Conservation (phyloP, 768 basidiomycete genomes). For the Zangia roseola region DNA sequence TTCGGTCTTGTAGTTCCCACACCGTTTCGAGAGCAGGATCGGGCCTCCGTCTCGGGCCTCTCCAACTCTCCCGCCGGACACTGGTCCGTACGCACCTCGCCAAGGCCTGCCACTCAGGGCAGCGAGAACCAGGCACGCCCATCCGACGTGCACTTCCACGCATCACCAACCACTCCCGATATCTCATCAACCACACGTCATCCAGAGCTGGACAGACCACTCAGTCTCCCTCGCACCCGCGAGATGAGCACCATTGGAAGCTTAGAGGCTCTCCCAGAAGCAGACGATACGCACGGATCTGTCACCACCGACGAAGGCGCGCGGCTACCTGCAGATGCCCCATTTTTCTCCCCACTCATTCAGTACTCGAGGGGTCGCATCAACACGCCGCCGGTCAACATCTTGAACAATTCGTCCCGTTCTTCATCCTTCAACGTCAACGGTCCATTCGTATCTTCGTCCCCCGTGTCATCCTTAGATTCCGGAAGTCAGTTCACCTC, state of each 20-base stretch:
- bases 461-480: conserved; percentile 76
- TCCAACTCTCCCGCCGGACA: conserved; percentile 64
- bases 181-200: conserved; percentile 49
- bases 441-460: conserved; percentile 57
- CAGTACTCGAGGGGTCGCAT: conserved; percentile 39
- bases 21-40: conserved; percentile 40
- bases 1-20: conserved; percentile 47
- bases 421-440: conserved; percentile 44
- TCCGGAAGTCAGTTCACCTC: conserved; percentile 65
- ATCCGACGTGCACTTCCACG: conserved; percentile 32
- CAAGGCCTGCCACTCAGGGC: conserved; percentile 51
- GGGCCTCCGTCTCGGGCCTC: conserved; percentile 52
- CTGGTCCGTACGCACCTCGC: conserved; percentile 68
- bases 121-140: conserved; percentile 24
- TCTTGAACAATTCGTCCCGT: conserved; percentile 32
- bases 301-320: conserved; percentile 26
- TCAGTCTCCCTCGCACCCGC: conserved; percentile 40
- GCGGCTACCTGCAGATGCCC: conserved; percentile 26
- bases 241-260: conserved; percentile 52
- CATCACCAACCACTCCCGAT: conserved; percentile 38
- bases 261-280: conserved; percentile 55
- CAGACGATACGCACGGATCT: conserved; percentile 47
- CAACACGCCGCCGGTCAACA: conserved; percentile 47
- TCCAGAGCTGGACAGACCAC: conserved; percentile 44
- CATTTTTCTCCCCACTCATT: conserved; percentile 41